Percentiles rank a stretch among this genome's conserved stretches.
These are phyloP conservation scores for Camelina hispida DNA, from an alignment of 345 rosid genomes.

Conservation along the genomic window DNA sequence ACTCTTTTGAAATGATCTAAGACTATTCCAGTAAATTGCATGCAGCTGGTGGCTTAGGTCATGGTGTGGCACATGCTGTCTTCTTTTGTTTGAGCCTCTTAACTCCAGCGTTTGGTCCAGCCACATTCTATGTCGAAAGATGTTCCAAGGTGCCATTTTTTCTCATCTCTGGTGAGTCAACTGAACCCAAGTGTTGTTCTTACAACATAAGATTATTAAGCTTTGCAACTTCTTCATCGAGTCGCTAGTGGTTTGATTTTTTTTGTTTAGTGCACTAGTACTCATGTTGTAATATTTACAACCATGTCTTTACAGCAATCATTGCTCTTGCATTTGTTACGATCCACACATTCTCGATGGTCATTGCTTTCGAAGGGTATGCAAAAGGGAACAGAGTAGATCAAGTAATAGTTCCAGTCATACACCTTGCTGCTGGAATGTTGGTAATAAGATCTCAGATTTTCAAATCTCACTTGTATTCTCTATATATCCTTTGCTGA, in stretches of 20 bases:
- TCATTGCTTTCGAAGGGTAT: slow-evolving; percentile 89
- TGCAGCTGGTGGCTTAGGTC: slow-evolving; percentile 99
- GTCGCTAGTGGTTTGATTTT: slow-evolving; percentile 22
- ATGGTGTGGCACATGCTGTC: slow-evolving; percentile 97
- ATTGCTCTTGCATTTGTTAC: slow-evolving; percentile 91
- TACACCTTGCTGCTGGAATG: slow-evolving; percentile 89
- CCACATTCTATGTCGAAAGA: slow-evolving; percentile 74
- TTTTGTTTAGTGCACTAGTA: slow-evolving; percentile 16
- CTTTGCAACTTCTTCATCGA: slow-evolving; percentile 21
- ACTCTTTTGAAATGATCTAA: slow-evolving; percentile 37
- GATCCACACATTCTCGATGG: slow-evolving; percentile 96
- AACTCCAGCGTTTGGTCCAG: slow-evolving; percentile 97
- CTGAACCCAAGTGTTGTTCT: slow-evolving; percentile 15
- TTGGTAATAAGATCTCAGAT: slow-evolving; percentile 67
- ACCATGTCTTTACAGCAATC: slow-evolving; percentile 63
- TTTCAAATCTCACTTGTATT: slow-evolving; percentile 6
- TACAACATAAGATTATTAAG: background rate
- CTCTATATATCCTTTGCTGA: slow-evolving; percentile 15
- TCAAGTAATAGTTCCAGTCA: slow-evolving; percentile 74
- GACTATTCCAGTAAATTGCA: slow-evolving; percentile 40
- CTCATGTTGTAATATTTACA: slow-evolving; percentile 33
- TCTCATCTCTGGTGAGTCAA: slow-evolving; percentile 85
- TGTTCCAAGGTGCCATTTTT: slow-evolving; percentile 89
- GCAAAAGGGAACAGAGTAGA: slow-evolving; percentile 86
- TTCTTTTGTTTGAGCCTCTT: slow-evolving; percentile 95